Evolutionary conservation across 176 grass and related monocot species (phyloP), one percentile per base, ranked within the genome.

Genomic region (Pontederia crassipes): DNA sequence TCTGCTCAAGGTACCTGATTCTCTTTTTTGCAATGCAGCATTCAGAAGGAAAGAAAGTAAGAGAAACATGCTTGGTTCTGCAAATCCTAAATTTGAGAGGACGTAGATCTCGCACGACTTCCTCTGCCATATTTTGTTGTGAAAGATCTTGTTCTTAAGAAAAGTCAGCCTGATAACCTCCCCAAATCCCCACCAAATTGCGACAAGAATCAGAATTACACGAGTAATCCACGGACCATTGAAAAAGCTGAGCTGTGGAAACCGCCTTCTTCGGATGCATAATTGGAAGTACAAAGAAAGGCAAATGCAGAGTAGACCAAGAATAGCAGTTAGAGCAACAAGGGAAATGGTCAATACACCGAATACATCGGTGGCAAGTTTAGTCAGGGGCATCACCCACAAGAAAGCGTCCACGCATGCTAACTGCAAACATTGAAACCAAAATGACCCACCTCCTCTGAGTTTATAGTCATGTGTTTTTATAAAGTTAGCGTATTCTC

Each of bases 331-430:
- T 20, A 97, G 52, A 64, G 74, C 82, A 24, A 88, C 75, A 1
- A 97, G 87, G 68, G 63, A 75, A 76, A 97, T 97, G 75, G 87
- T 97, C 65, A 80, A 67, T 47, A 97, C 79, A 88, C 93, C 87
- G 73, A 91, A 80, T 61, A 72, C 73, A 49, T 97, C 82, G 78
- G 87, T 78, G 76, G 78, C 73, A 58, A 80, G 20, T 54, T 65
- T 54, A 62, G 75, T 83, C 73, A 90, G 72, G 83, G 35, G 87
- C 92, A 95, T 95, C 62, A 78, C 78, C 66, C 59, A 49, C 46
- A 75, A 75, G 71, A 72, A 29, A 57, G 35, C 55, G 13, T 69
- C 66, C 53, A 47, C 53, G 66, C 66, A 69, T 69, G 52, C 66
- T 69, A 55, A 56, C 52, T 57, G 66, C 66, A 32, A 69, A 52